Evolutionary conservation across 169 alveolate genomes (phyloP), one percentile per base, ranked within the genome.

Genomic region (Plasmodium coatneyi): DNA sequence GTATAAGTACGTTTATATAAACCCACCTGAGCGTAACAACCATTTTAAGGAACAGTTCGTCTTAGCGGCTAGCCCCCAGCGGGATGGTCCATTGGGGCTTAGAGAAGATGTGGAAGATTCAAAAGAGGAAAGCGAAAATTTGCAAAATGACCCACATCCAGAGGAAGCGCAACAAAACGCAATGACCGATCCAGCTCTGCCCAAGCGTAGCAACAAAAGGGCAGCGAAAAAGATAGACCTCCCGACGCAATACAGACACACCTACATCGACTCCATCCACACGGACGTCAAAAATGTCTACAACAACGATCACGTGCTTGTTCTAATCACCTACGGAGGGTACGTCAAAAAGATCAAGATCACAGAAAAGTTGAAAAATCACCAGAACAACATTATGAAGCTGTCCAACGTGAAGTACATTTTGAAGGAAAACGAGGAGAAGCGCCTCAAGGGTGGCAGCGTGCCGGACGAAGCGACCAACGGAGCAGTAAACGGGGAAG

Each of bases 371-470:
- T 80, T 89, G 56, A 89, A 89, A 66, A 89, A 89, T 80, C 89
- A 89, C 74, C 36, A 46, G 82, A 89, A 89, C 54, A 89, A 89
- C 28, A 80, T 49, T 28, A 89, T 89, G 4, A 89, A 89, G 66
- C 25, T 89, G 41, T 80, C 94, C 22, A 89, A 89, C 71, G 90
- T 66, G 10, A 89, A 89, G 43, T 89, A 89, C 71, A 89, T 89
- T 89, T 89, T 89, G 71, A 89, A 89, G 49, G 91, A 89, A 71
- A 89, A 79, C 66, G 94, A 89, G 82, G 94, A 89, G 34, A 79
- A 12, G 60, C 19, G 22, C 0, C 60, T 49, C 25, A 49, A 49
- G 22, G 71, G n/a, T 22, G 30, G 54, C 12, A 22, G 25, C 1
- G 34, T 9, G 5, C 34, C n/a, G 0, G 32, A 1, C 34, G 32